A percentile compares a stretch with the other conserved stretches of the same genome.
Conservation (phyloP, 495 filamentous ascomycete genomes). For the Neurospora pannonica region DNA sequence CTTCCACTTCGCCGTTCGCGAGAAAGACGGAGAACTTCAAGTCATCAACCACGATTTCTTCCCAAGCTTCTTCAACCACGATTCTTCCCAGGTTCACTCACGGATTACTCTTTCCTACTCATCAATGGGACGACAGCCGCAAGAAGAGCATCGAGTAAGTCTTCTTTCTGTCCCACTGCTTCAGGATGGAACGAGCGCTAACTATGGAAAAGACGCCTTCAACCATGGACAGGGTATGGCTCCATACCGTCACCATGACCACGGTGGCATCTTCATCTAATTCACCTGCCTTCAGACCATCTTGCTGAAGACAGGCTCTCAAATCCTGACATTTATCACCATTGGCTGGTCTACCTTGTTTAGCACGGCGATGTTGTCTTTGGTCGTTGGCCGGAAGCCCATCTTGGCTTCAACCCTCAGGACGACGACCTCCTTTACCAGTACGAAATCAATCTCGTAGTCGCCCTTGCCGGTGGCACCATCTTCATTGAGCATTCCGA, state of each 20-base stretch:
- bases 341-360: too few relatives aligned
- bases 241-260: not conserved
- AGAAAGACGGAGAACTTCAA: not conserved
- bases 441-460: slow-evolving; percentile 89
- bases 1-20: not conserved
- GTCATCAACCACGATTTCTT: not conserved
- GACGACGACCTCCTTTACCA: slow-evolving; percentile 94
- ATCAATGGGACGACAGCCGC: not conserved
- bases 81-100: not conserved
- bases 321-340: too few relatives aligned
- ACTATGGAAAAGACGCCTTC: not conserved
- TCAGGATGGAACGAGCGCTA: not conserved
- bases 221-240: not conserved
- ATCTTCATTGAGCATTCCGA: slow-evolving; percentile 93
- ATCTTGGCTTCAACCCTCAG: slow-evolving; percentile 87
- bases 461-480: slow-evolving; percentile 79
- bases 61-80: not conserved
- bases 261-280: not conserved
- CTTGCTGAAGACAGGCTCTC: too few relatives aligned
- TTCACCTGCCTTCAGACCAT: too few relatives aligned
- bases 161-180: not conserved
- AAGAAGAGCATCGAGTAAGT: not conserved
- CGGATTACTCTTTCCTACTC: not conserved
- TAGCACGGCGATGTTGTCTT: slow-evolving; percentile 77
- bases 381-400: slow-evolving; percentile 96